Conservation (phyloP, 2,329 filamentous ascomycete genomes). For the Pestalotiopsis sp. region DNA sequence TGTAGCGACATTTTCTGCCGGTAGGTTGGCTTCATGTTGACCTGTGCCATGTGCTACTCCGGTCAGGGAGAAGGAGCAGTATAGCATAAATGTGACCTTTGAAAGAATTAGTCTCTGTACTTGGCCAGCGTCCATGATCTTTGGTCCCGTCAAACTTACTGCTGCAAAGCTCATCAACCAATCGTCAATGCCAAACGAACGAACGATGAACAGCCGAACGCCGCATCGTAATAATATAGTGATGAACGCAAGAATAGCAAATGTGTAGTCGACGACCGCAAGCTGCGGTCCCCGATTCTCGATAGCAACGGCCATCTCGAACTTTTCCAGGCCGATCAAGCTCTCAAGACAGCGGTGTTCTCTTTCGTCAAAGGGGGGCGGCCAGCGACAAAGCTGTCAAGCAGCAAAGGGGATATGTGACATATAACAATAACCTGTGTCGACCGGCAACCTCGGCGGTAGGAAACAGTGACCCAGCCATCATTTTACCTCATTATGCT, state of each 20-base stretch:
- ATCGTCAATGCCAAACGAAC: conserved; percentile 15
- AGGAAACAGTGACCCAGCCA: background rate
- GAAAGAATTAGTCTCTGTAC: background rate
- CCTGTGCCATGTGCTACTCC: conserved; percentile 15
- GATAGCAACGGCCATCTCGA: conserved; percentile 3
- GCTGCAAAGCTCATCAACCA: conserved; percentile 13
- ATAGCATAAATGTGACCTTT: conserved; percentile 10
- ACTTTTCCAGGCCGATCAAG: background rate
- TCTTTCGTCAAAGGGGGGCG: background rate
- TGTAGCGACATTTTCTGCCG: background rate
- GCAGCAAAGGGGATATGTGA: background rate
- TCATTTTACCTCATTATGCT: background rate
- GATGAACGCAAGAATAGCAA: conserved; percentile 2
- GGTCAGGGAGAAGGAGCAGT: conserved; percentile 11
- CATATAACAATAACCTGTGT: background rate
- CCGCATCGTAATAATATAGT: conserved; percentile 4
- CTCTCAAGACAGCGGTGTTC: background rate
- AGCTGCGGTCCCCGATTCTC: conserved; percentile 8
- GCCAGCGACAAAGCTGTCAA: background rate
- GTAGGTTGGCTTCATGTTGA: conserved; percentile 6
- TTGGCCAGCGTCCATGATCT: background rate
- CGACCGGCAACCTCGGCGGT: background rate
- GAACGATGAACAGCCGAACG: conserved; percentile 9
- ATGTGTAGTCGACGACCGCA: conserved; percentile 5
- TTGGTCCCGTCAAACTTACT: background rate